A percentile compares a stretch with the other conserved stretches of the same genome.
These are phyloP conservation scores for Chrysanthemum makinoi DNA, from an alignment of 129 eudicot species.

Conservation along the genomic window DNA sequence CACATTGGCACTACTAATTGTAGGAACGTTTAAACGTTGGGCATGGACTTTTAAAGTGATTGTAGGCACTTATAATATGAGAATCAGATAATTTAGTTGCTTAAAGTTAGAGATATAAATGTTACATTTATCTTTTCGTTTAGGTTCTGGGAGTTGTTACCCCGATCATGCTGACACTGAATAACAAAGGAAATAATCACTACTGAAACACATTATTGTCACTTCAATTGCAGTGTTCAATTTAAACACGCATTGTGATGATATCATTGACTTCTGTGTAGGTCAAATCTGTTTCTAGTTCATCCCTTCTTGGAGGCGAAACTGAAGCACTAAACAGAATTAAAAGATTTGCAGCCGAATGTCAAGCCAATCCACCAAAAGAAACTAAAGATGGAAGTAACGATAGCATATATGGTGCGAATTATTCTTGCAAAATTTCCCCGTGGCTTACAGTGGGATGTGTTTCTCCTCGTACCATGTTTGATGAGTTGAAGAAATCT, in stretches of 20 bases:
- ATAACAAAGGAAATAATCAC: not conserved
- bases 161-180: not conserved
- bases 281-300: conserved; percentile 65
- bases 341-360: conserved; percentile 73
- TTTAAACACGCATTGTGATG: not conserved
- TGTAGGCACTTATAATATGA: too few species aligned
- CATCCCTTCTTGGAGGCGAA: conserved; percentile 83
- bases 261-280: conserved; percentile 26
- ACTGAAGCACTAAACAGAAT: conserved; percentile 84
- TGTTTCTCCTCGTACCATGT: conserved; percentile 88
- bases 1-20: too few species aligned
- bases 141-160: too few species aligned
- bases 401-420: conserved; percentile 85
- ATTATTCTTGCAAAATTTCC: conserved; percentile 92
- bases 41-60: too few species aligned
- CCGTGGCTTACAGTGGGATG: conserved; percentile 97
- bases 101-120: not conserved
- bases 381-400: conserved; percentile 54
- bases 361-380: conserved; percentile 68
- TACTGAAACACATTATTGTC: not conserved
- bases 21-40: too few species aligned
- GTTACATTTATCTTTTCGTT: not conserved
- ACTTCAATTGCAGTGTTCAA: not conserved
- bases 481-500: conserved; percentile 84
- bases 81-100: not conserved